Base-by-base conservation (phyloP, 305 asterid species). In the Ilex paraguariensis region DNA sequence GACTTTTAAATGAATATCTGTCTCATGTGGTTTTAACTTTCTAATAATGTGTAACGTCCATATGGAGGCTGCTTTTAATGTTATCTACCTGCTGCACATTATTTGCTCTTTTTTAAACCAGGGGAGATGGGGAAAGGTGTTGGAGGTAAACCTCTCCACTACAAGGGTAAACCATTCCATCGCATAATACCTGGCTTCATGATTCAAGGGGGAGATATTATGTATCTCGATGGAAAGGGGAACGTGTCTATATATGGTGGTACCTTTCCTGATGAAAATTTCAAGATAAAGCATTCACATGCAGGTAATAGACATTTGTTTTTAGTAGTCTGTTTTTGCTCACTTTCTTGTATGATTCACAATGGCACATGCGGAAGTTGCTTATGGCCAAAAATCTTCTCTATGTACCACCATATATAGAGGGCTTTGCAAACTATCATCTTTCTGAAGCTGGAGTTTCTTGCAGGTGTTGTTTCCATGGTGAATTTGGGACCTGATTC, bases 171-270 rank as follows among this genome's bases (percentile, higher is more conserved):
- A 21, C 90, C 94, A 54, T 83, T 91, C 70, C 98, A 91, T 79
- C 94, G 98, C 49, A 77, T 88, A 66, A 91, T 91, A 67, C 96
- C 98, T 33, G 98, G 96, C 52, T 88, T 91, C 81, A 86, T 91
- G 95, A 84, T 88, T 73, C 98, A 91, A 80, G 98, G 96, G 17
- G 98, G 98, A 59, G 96, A 91, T 73, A 81, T 86, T 42, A 84
- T 70, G 16, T 83, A 73, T 2, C 81, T 86, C 63, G 69, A 91
- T 63, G 96, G 96, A 45, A 84, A 71, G 75, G 95, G 98, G 61
- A 91, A 91, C 63, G 82, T 64, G 67, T 91, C 98, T 63, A 83
- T 88, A 33, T 91, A 69, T 42, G 94, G 96, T 4, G 90, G 88
- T 66, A 78, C 91, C 54, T 91, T 91, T 59, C 87, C 71, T 28